phyloP scores from a whole-genome alignment of 140 eudicot genomes.

The Oenanthe javanica region DNA sequence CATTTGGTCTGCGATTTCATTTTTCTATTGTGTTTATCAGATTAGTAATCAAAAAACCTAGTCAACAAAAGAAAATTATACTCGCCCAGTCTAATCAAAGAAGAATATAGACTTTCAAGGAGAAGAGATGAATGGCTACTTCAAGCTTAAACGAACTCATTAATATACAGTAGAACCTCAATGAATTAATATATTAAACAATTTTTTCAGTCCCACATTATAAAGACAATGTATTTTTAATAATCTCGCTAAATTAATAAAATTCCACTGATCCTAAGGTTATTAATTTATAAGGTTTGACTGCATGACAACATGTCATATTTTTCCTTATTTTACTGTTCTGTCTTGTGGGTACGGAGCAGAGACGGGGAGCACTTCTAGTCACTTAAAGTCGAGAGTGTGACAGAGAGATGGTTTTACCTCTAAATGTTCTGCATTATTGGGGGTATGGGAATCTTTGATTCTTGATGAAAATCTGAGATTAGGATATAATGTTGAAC shows the following conservation, averaged over 20 bases:
- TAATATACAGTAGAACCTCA: neutral
- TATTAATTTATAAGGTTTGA: neutral
- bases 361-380: neutral
- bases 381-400: neutral
- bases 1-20: neutral
- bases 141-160: neutral
- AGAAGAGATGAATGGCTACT: neutral
- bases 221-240: neutral
- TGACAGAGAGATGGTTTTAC: conserved; percentile 16
- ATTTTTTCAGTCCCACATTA: neutral
- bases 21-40: neutral
- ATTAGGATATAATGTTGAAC: conserved; percentile 24
- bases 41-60: neutral
- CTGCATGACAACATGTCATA: neutral
- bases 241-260: neutral
- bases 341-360: neutral
- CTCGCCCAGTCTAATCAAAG: neutral
- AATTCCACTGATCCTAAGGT: neutral
- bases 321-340: neutral
- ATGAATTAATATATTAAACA: neutral
- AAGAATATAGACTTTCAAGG: neutral
- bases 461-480: conserved; percentile 27
- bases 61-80: neutral
- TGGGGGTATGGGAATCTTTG: conserved; percentile 29
- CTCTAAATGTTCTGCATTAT: conserved; percentile 30